Evolutionary conservation across 257 asterid genomes (phyloP), one percentile per base, ranked within the genome.

Genomic region (Handroanthus guayacan): DNA sequence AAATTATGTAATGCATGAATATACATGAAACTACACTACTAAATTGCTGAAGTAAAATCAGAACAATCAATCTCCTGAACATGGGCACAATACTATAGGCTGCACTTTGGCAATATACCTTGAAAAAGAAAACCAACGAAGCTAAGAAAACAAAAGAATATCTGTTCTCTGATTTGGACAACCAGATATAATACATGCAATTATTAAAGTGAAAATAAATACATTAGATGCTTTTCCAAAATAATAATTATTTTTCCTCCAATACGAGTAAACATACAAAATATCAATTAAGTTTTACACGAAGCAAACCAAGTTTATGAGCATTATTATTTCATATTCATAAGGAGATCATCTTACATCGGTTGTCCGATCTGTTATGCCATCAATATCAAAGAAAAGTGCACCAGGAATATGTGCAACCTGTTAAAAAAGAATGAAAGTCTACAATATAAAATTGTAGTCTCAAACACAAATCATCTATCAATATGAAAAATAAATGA

Each of bases 331-430:
- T 76, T 69, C 7, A 69, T 36, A 60, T 51, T 47, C 9, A 51
- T 16, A 67, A 71, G 74, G 67, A 57, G 55, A 71, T 54, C 51
- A 76, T 79, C 97, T 89, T 87, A 92, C 97, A 78, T 84, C 87
- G 34, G 91, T 86, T 12, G 91, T 72, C 81, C 84, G 92, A 81
- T 94, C 97, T 2, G 97, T 83, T 84, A 94, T 71, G 69, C 95
- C 97, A 79, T 94, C 97, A 17, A 94, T 88, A 52, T 94, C 97
- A 72, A 92, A 94, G 89, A 94, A 94, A 75, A 94, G 95, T 16
- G 99, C 95, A 78, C 97, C 97, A 45, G 99, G 99, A 81, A 94
- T 94, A 78, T 92, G 99, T n/a, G 99, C 99, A 64, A 87, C 97
- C 99, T 94, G 90, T 82, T 62, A 72, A 7, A 47, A 16, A 72